Evolutionary conservation across 2,329 filamentous ascomycete species (phyloP).

Genomic region (Juglanconis juglandina): DNA sequence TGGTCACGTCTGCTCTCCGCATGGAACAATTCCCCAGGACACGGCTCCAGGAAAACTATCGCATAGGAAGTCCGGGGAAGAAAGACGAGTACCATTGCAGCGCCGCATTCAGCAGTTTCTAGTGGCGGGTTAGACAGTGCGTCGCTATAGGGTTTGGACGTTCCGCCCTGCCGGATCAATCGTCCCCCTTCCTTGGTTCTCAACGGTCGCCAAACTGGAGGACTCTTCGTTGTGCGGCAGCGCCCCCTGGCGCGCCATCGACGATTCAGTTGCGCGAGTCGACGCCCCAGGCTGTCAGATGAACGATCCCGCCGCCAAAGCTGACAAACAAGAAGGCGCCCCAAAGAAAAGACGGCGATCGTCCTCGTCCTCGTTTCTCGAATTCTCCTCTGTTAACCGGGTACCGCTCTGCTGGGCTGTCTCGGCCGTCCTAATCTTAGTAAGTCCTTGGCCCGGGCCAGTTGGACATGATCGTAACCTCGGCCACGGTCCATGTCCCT

Average conservation of each 20-base stretch:
- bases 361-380: background rate
- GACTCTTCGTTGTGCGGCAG: conserved; percentile 16
- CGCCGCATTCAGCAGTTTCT: background rate
- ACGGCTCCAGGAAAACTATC: background rate
- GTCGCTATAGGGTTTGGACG: conserved; percentile 3
- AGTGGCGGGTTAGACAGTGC: background rate
- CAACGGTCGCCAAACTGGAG: conserved; percentile 28
- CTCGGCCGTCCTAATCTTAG: conserved; percentile 28
- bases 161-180: conserved; percentile 4
- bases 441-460: conserved; percentile 23
- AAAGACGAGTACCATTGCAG: background rate
- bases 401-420: conserved; percentile 29
- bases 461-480: background rate
- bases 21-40: background rate
- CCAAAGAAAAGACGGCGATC: conserved; percentile 4
- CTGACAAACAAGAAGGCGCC: conserved; percentile 14
- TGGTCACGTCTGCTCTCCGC: background rate
- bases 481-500: background rate
- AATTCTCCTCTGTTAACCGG: conserved; percentile 20
- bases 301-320: conserved; percentile 2
- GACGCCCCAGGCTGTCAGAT: conserved; percentile 17
- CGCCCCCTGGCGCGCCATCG: conserved; percentile 29
- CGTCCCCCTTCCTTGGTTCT: conserved; percentile 38
- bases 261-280: conserved; percentile 19
- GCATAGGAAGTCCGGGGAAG: background rate